These are phyloP conservation scores for Lithocarpus polystachyus DNA, from an alignment of 306 rosid species.

Conservation along the genomic window DNA sequence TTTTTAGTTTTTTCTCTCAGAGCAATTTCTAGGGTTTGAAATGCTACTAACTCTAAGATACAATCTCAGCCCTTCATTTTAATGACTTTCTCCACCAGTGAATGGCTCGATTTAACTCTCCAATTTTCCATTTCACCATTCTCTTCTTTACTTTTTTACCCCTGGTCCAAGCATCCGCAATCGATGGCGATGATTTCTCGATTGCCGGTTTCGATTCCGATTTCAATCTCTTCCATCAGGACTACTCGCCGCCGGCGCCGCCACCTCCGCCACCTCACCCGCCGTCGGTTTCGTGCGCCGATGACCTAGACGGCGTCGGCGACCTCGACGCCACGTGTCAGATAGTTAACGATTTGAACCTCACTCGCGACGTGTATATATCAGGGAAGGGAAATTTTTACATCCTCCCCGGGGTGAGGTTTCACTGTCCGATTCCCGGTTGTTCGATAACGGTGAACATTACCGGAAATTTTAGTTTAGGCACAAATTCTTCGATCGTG, in stretches of 20 bases:
- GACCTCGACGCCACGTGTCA: slow-evolving; percentile 82
- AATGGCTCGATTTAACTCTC: slow-evolving; percentile 87
- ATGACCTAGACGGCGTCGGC: slow-evolving; percentile 88
- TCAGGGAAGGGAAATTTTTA: slow-evolving; percentile 92
- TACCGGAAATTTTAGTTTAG: slow-evolving; percentile 85
- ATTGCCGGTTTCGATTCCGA: slow-evolving; percentile 55
- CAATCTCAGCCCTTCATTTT: slow-evolving; percentile 37
- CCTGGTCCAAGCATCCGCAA: slow-evolving; percentile 22
- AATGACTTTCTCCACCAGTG: slow-evolving; percentile 62
- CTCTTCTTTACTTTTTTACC: slow-evolving; percentile 17
- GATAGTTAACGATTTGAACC: slow-evolving; percentile 75
- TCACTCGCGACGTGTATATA: slow-evolving; percentile 91
- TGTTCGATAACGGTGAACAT: slow-evolving; percentile 75
- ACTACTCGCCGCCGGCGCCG: slow-evolving; percentile 97
- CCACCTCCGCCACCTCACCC: slow-evolving; percentile 99
- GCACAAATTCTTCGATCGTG: slow-evolving; percentile 66
- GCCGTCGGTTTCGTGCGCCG: slow-evolving; percentile 83
- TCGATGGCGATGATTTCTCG: slow-evolving; percentile 43
- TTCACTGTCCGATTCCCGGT: slow-evolving; percentile 69
- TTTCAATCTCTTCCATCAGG: slow-evolving; percentile 76
- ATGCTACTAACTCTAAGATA: slow-evolving; percentile 31
- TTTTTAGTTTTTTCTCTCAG: slow-evolving; percentile 1
- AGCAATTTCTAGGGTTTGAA: slow-evolving; percentile 56
- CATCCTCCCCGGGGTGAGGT: slow-evolving; percentile 87
- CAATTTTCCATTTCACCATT: slow-evolving; percentile 33